Percentiles rank a stretch among this genome's conserved stretches.
Evolutionary conservation across 805 yeast genomes (phyloP).

Genomic region (Kregervanrija delftensis): DNA sequence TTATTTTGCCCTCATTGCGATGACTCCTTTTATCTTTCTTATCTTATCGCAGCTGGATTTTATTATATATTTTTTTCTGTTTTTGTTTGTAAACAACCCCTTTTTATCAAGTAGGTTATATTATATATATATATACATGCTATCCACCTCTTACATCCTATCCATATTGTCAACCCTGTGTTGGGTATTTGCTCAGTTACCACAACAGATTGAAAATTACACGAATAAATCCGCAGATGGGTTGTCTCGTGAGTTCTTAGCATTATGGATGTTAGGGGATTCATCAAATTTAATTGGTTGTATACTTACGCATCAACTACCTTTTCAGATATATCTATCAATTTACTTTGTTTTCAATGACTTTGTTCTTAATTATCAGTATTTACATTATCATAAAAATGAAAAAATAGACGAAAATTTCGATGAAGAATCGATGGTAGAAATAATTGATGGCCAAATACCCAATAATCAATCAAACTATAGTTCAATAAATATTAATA

Average conservation of each 20-base stretch:
- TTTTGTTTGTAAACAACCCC: neutral
- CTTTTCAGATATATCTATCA: slow-evolving; percentile 73
- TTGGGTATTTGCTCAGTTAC: slow-evolving; percentile 32
- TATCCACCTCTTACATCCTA: slow-evolving; percentile 6
- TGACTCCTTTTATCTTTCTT: too few species aligned
- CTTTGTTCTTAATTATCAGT: slow-evolving; percentile 59
- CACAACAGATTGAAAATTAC: slow-evolving; percentile 30
- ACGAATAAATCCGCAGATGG: slow-evolving; percentile 26
- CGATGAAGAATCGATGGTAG: neutral
- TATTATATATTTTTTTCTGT: too few species aligned
- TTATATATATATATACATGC: neutral
- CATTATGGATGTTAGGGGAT: slow-evolving; percentile 30
- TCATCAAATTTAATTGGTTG: slow-evolving; percentile 52
- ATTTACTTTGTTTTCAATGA: slow-evolving; percentile 72
- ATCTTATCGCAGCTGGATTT: too few species aligned
- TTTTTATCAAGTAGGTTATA: neutral
- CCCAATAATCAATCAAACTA: neutral
- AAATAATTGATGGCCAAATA: neutral
- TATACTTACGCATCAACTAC: slow-evolving; percentile 64
- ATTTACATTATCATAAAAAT: slow-evolving; percentile 45
- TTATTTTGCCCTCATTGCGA: too few species aligned
- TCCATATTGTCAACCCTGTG: slow-evolving; percentile 26
- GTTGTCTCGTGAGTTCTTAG: slow-evolving; percentile 24
- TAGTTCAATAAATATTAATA: neutral
- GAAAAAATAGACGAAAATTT: neutral